Evolutionary conservation across 352 stramenopile species (phyloP).

Genomic region (Phytophthora palmivora): DNA sequence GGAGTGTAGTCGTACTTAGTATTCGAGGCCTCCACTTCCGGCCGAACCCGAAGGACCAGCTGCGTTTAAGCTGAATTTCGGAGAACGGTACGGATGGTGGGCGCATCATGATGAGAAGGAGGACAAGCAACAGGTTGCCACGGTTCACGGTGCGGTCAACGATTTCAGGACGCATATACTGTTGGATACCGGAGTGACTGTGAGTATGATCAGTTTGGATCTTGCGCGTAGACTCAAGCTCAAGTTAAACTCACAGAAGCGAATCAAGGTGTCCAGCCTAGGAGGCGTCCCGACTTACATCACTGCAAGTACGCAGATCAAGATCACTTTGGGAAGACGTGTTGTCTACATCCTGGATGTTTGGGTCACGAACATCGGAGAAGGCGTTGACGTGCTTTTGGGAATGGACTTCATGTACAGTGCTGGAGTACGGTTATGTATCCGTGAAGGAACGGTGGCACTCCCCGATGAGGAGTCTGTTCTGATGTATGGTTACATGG

Average conservation of each 20-base stretch:
- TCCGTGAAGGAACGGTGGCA: conserved; percentile 9
- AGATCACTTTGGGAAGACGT: conserved; percentile 30
- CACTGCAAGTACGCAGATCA: conserved; percentile 20
- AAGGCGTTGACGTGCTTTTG: conserved; percentile 34
- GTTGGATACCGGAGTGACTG: conserved; percentile 22
- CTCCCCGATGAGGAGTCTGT: background rate
- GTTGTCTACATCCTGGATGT: conserved; percentile 26
- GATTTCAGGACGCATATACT: conserved; percentile 14
- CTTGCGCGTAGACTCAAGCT: conserved; percentile 33
- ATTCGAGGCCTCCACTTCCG: too few relatives aligned
- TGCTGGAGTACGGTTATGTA: conserved; percentile 20
- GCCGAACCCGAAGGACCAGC: too few relatives aligned
- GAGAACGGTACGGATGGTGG: conserved; percentile 21
- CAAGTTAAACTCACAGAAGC: background rate
- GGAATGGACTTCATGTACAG: conserved; percentile 42
- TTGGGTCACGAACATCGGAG: conserved; percentile 30
- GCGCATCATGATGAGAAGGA: conserved; percentile 3
- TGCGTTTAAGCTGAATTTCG: background rate
- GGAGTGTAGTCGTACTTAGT: too few relatives aligned
- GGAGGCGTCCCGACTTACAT: conserved; percentile 35
- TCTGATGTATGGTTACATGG: background rate
- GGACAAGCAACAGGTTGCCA: background rate
- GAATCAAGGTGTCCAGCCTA: conserved; percentile 5
- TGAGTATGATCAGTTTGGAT: conserved; percentile 32
- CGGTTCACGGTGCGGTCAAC: conserved; percentile 24